Conservation (phyloP, 2,329 filamentous ascomycete genomes). For the Ceratocystis colombiana region DNA sequence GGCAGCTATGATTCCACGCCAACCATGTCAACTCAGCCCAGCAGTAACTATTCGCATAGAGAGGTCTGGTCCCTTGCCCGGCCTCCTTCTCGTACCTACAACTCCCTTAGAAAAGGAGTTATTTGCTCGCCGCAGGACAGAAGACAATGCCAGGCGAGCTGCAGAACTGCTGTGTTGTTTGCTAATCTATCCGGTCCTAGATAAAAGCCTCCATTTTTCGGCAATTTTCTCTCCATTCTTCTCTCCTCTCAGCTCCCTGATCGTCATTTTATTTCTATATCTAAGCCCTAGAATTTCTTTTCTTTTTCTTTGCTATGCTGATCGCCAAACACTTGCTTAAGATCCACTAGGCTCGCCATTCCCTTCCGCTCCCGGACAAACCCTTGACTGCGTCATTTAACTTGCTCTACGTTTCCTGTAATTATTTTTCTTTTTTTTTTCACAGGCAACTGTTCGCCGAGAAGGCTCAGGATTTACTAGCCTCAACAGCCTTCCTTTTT, state of each 20-base stretch:
- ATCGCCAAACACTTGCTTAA: too few relatives aligned
- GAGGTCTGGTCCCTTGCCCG: too few relatives aligned
- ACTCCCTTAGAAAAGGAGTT: not conserved
- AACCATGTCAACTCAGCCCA: too few relatives aligned
- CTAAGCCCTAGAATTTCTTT: too few relatives aligned
- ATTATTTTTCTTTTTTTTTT: not conserved
- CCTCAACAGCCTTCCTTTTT: not conserved
- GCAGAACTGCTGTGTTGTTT: not conserved
- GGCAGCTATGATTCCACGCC: too few relatives aligned
- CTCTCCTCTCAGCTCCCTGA: not conserved
- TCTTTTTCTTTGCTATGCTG: too few relatives aligned
- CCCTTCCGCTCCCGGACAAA: not conserved
- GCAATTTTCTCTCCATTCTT: not conserved
- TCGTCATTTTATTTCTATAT: too few relatives aligned
- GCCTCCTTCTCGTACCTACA: too few relatives aligned
- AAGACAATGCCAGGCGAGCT: not conserved
- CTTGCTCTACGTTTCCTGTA: not conserved
- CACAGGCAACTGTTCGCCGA: not conserved
- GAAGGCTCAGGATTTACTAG: not conserved
- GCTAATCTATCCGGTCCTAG: not conserved
- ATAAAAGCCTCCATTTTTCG: too few relatives aligned
- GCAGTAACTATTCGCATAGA: too few relatives aligned
- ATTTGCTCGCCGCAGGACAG: not conserved
- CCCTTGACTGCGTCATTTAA: not conserved
- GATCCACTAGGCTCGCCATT: not conserved